These are phyloP conservation scores for Zygotorulaspora florentina DNA, from an alignment of 805 yeast species.

Conservation along the genomic window DNA sequence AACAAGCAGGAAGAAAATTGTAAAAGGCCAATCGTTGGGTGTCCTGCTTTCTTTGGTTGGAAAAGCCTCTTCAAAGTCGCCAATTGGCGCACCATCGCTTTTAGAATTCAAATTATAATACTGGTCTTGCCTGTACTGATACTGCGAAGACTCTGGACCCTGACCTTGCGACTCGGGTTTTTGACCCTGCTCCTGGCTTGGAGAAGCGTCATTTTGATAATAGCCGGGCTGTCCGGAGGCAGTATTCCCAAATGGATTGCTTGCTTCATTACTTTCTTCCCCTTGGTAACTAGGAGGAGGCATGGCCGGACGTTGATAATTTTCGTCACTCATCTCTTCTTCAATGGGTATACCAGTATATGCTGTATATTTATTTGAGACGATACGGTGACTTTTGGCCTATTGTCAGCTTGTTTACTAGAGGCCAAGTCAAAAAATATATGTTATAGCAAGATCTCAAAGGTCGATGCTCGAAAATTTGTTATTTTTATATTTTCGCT, in stretches of 20 bases:
- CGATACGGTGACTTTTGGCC: background rate
- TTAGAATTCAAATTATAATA: slow-evolving; percentile 32
- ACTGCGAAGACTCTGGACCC: slow-evolving; percentile 1
- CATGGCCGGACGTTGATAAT: slow-evolving; percentile 17
- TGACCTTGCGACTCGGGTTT: background rate
- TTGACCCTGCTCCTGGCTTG: background rate
- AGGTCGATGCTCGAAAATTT: background rate
- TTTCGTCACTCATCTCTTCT: slow-evolving; percentile 10
- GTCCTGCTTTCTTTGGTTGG: slow-evolving; percentile 44
- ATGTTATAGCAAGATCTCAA: no score
- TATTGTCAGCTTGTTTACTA: no score
- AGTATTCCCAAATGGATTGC: background rate
- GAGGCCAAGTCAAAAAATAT: no score
- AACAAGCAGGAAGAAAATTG: slow-evolving; percentile 47
- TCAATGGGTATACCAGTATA: no score
- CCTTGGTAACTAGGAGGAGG: slow-evolving; percentile 18
- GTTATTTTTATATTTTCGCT: background rate
- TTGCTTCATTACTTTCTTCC: background rate
- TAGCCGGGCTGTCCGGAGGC: slow-evolving; percentile 1
- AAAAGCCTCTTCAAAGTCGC: slow-evolving; percentile 64
- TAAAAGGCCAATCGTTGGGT: slow-evolving; percentile 73
- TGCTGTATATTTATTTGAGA: background rate
- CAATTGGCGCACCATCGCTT: slow-evolving; percentile 38
- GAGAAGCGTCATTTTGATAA: background rate
- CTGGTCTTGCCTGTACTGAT: slow-evolving; percentile 12